A percentile compares a stretch with the other conserved stretches of the same genome.
phyloP scores from a whole-genome alignment of 495 filamentous ascomycete genomes.

The Recurvomyces mirabilis region DNA sequence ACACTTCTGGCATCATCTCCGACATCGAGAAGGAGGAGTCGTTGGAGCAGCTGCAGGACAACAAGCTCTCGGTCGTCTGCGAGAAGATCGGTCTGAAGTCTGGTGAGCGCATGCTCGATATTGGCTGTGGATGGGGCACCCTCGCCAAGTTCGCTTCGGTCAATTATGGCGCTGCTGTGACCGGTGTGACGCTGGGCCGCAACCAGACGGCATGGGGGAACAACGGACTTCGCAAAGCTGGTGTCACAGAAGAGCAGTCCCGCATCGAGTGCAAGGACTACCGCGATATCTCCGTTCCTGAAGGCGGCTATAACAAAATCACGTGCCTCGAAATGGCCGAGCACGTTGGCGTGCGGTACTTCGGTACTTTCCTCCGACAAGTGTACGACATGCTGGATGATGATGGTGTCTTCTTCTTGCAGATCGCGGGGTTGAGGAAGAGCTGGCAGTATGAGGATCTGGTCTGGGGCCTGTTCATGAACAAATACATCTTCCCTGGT shows the following conservation, averaged over 20 bases:
- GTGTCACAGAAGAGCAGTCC: constrained; percentile 59
- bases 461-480: constrained; percentile 83
- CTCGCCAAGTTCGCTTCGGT: constrained; percentile 67
- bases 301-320: constrained; percentile 69
- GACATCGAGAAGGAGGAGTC: constrained; percentile 65
- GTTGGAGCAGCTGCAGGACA: constrained; percentile 78
- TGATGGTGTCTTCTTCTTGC: constrained; percentile 73
- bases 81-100: constrained; percentile 68
- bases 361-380: constrained; percentile 56
- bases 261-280: constrained; percentile 74
- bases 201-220: constrained; percentile 84
- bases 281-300: constrained; percentile 63
- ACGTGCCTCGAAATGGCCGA: constrained; percentile 85
- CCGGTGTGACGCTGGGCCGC: constrained; percentile 68
- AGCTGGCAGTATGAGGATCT: constrained; percentile 83
- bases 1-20: constrained; percentile 72
- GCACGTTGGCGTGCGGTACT: constrained; percentile 73
- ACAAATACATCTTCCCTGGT: constrained; percentile 85
- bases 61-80: constrained; percentile 77
- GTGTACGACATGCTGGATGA: constrained; percentile 79
- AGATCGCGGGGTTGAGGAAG: constrained; percentile 73
- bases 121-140: constrained; percentile 82
- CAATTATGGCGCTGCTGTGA: constrained; percentile 67
- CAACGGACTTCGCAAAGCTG: constrained; percentile 55
- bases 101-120: constrained; percentile 65